Percentiles rank a stretch among this genome's conserved stretches.
phyloP scores from a whole-genome alignment of 768 basidiomycete species.

The Suillus sp. region DNA sequence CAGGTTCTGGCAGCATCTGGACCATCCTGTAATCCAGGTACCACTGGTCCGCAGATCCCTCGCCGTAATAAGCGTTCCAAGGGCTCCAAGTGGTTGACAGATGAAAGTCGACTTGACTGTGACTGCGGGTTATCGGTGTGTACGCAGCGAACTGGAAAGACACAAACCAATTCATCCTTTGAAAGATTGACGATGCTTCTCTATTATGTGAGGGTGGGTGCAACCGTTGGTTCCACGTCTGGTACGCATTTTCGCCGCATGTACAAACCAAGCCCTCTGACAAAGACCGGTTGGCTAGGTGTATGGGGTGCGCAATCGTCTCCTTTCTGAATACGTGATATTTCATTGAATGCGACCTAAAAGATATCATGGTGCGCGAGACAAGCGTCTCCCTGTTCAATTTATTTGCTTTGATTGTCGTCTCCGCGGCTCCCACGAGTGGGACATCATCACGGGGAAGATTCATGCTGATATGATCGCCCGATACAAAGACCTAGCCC shows the following conservation, averaged over 20 bases:
- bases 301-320: conserved; percentile 38
- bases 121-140: conserved; percentile 67
- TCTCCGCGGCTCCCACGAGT: conserved; percentile 62
- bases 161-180: not conserved
- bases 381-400: conserved; percentile 56
- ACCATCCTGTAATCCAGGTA: conserved; percentile 15
- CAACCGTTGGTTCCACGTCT: conserved; percentile 72
- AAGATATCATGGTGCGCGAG: conserved; percentile 65
- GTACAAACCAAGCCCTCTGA: not conserved
- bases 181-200: conserved; percentile 55
- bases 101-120: conserved; percentile 55
- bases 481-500: conserved; percentile 68
- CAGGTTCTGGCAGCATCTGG: conserved; percentile 24
- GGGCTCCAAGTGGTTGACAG: conserved; percentile 20
- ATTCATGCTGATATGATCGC: conserved; percentile 57
- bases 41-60: not conserved
- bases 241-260: conserved; percentile 45
- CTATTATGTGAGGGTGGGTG: conserved; percentile 77
- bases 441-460: conserved; percentile 66
- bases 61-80: conserved; percentile 14
- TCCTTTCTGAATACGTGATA: not conserved
- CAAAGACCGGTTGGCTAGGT: conserved; percentile 25
- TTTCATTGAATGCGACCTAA: not conserved
- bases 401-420: conserved; percentile 82
- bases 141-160: conserved; percentile 3